Evolutionary conservation across 1,284 basidiomycete genomes (phyloP).

Genomic region (Schizophyllum commune): DNA sequence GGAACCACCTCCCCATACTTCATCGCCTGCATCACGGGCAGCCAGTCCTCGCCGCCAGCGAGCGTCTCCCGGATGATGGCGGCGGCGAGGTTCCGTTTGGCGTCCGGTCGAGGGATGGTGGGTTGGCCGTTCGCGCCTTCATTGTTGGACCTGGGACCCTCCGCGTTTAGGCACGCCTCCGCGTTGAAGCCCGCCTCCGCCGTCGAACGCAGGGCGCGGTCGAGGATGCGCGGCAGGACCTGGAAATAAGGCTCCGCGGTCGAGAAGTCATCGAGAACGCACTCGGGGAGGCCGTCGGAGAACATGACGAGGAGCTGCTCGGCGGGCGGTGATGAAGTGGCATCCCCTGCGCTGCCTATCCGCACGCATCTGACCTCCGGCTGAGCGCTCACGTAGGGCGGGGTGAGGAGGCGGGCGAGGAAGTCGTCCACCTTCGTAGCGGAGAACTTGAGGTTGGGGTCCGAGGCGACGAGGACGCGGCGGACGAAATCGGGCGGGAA

Average conservation of each 20-base stretch:
- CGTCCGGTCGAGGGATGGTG: no score
- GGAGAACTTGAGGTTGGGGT: slow-evolving; percentile 17
- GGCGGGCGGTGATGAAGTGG: neutral
- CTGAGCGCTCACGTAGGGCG: slow-evolving; percentile 11
- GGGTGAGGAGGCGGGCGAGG: slow-evolving; percentile 9
- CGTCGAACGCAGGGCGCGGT: neutral
- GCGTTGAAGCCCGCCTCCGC: no score
- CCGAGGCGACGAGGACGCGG: slow-evolving; percentile 22
- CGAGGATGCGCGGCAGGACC: neutral
- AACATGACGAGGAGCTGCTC: slow-evolving; percentile 11
- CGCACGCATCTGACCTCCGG: slow-evolving; percentile 9
- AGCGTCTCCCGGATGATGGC: slow-evolving; percentile 5
- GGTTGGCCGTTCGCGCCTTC: no score
- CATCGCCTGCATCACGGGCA: slow-evolving; percentile 6
- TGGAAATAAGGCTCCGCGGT: neutral
- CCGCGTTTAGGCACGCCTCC: no score
- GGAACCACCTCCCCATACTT: slow-evolving; percentile 36
- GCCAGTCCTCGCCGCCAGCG: slow-evolving; percentile 8
- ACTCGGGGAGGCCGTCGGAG: slow-evolving; percentile 13
- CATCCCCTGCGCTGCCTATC: neutral
- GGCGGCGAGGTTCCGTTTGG: neutral
- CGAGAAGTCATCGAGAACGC: slow-evolving; percentile 7
- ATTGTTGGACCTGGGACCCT: no score
- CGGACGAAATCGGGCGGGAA: slow-evolving; percentile 25
- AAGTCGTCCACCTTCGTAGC: slow-evolving; percentile 9